Conservation (phyloP, 2,329 filamentous ascomycete genomes). For the Neofusicoccum umdonicola region DNA sequence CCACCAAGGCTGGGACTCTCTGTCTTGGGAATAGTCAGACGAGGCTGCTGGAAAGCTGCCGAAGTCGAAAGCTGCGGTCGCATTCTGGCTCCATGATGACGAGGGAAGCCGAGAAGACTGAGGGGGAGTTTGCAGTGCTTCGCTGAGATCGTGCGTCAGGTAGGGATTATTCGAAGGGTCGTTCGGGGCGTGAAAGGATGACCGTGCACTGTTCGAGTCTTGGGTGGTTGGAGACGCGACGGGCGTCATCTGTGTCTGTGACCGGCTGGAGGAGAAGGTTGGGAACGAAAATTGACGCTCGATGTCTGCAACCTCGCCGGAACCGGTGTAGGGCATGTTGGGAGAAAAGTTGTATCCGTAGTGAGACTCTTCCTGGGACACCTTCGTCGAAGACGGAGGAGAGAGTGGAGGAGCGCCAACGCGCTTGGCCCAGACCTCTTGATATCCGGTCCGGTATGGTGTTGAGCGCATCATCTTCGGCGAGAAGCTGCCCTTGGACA, state of each 20-base stretch:
- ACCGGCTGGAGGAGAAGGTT: not conserved
- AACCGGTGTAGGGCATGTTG: conserved; percentile 1
- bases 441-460: conserved; percentile 44
- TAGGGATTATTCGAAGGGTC: conserved; percentile 26
- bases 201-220: conserved; percentile 1
- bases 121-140: conserved; percentile 37
- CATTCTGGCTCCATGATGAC: conserved; percentile 31
- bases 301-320: conserved; percentile 1
- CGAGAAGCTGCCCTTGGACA: conserved; percentile 45
- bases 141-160: conserved; percentile 22
- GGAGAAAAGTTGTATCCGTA: conserved; percentile 23
- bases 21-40: conserved; percentile 25
- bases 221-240: conserved; percentile 14
- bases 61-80: conserved; percentile 30
- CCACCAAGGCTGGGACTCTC: conserved; percentile 32
- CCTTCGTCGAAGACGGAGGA: conserved; percentile 29
- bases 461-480: conserved; percentile 57
- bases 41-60: conserved; percentile 31
- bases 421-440: conserved; percentile 53
- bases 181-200: conserved; percentile 22
- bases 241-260: conserved; percentile 15
- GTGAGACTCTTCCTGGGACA: conserved; percentile 25
- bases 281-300: conserved; percentile 6
- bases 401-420: conserved; percentile 38
- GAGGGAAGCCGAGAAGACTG: conserved; percentile 30